Evolutionary conservation across 2,329 filamentous ascomycete genomes (phyloP).

Genomic region (Aureobasidium sp.): DNA sequence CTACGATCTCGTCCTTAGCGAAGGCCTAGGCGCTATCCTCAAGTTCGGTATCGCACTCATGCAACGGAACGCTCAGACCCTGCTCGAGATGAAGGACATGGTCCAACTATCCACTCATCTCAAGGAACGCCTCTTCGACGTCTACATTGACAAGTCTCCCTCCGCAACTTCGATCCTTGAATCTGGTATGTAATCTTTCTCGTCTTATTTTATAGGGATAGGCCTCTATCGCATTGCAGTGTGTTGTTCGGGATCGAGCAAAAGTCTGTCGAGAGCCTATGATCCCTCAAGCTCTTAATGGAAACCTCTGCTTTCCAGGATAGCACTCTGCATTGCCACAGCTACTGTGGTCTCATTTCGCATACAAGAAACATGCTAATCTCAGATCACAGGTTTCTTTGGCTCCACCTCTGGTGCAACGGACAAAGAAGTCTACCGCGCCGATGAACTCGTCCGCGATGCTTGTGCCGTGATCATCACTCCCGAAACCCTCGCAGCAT

Average conservation of each 20-base stretch:
- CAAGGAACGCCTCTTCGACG: conserved; percentile 91
- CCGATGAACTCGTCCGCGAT: conserved; percentile 87
- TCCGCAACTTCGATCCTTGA: conserved; percentile 90
- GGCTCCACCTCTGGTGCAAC: conserved; percentile 72
- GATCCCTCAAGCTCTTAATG: neutral
- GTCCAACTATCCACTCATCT: conserved; percentile 78
- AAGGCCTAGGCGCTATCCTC: conserved; percentile 80
- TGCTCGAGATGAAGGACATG: conserved; percentile 89
- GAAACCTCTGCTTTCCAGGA: neutral
- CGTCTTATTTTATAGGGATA: too few relatives aligned
- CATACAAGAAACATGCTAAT: neutral
- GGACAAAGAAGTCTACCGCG: conserved; percentile 93
- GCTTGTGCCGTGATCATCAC: conserved; percentile 84
- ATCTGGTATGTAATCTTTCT: conserved; percentile 50
- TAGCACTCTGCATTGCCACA: neutral
- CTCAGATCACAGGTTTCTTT: conserved; percentile 56
- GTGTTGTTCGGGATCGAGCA: neutral
- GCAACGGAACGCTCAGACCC: conserved; percentile 77
- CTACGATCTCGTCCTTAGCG: conserved; percentile 89
- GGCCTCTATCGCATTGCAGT: neutral
- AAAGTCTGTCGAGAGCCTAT: neutral
- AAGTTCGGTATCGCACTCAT: conserved; percentile 94
- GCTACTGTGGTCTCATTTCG: neutral
- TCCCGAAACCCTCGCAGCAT: conserved; percentile 70
- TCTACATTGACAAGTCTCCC: conserved; percentile 90